Evolutionary conservation across 768 basidiomycete species (phyloP).

Genomic region (Auriculariales sp.): DNA sequence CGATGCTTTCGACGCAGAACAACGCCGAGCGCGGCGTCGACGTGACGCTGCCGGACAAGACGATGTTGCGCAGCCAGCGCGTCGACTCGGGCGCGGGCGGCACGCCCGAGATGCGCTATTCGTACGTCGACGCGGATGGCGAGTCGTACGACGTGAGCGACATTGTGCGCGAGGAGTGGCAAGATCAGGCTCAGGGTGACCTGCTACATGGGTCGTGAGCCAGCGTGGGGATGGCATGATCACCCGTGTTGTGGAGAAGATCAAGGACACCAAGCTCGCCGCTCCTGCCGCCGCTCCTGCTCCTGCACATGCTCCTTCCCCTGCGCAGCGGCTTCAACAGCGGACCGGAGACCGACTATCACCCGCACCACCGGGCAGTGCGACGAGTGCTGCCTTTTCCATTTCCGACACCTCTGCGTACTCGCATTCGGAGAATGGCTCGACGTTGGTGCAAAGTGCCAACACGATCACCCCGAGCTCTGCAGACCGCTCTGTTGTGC

Average conservation of each 20-base stretch:
- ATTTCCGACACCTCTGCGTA: background rate
- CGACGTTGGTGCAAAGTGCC: background rate
- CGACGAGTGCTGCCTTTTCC: background rate
- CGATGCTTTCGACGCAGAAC: constrained; percentile 70
- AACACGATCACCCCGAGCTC: constrained; percentile 7
- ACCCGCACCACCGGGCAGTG: constrained; percentile 5
- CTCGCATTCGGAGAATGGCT: background rate
- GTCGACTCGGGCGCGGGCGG: constrained; percentile 16
- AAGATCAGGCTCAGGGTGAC: constrained; percentile 37
- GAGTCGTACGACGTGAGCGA: constrained; percentile 89
- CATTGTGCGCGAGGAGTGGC: constrained; percentile 80
- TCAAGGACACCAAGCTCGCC: constrained; percentile 41
- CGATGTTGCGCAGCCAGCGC: constrained; percentile 70
- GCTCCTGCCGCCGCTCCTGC: constrained; percentile 11
- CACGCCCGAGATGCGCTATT: constrained; percentile 79
- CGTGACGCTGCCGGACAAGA: constrained; percentile 71
- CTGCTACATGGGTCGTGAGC: constrained; percentile 51
- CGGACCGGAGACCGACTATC: constrained; percentile 4
- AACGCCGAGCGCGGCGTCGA: constrained; percentile 84
- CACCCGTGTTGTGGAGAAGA: constrained; percentile 61
- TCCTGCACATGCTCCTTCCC: constrained; percentile 11
- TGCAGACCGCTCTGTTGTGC: constrained; percentile 9
- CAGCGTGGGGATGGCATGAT: constrained; percentile 23
- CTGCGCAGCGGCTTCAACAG: constrained; percentile 5
- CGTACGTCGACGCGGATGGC: constrained; percentile 82